These are phyloP conservation scores for Sanghuangporus sanghuang DNA, from an alignment of 1,284 basidiomycete species.

Conservation along the genomic window DNA sequence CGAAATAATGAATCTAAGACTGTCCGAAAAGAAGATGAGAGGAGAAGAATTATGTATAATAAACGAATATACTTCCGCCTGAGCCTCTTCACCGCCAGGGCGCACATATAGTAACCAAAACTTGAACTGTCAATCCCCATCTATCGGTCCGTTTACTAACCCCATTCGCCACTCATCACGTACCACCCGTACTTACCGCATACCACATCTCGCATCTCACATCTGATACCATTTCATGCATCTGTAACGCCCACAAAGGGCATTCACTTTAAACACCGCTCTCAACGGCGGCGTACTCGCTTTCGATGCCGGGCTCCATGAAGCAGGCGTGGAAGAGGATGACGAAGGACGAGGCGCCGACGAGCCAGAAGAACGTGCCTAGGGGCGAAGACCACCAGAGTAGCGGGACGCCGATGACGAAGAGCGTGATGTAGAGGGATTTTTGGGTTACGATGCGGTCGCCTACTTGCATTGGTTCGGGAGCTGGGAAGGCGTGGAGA, in stretches of 20 bases:
- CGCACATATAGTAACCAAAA: no score
- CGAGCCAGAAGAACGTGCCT: conserved; percentile 73
- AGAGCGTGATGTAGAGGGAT: conserved; percentile 73
- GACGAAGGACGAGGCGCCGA: conserved; percentile 69
- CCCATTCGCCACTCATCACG: neutral
- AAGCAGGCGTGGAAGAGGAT: conserved; percentile 78
- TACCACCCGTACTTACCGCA: no score
- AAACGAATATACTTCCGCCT: neutral
- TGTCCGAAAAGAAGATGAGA: neutral
- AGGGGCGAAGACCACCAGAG: conserved; percentile 67
- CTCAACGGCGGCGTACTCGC: conserved; percentile 79
- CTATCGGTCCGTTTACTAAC: neutral
- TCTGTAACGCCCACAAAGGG: neutral
- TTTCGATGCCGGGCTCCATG: conserved; percentile 86
- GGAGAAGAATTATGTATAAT: neutral
- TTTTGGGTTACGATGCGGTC: conserved; percentile 79
- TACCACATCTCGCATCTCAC: no score
- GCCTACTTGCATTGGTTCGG: conserved; percentile 79
- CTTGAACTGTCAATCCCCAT: neutral
- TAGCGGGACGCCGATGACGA: conserved; percentile 73
- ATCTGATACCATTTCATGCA: neutral
- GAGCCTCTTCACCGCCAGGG: neutral
- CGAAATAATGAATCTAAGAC: neutral
- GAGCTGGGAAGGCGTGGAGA: conserved; percentile 35
- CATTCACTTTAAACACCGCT: conserved; percentile 23